phyloP scores from a whole-genome alignment of 2,329 filamentous ascomycete genomes.

The Sphaerostilbella broomeana region DNA sequence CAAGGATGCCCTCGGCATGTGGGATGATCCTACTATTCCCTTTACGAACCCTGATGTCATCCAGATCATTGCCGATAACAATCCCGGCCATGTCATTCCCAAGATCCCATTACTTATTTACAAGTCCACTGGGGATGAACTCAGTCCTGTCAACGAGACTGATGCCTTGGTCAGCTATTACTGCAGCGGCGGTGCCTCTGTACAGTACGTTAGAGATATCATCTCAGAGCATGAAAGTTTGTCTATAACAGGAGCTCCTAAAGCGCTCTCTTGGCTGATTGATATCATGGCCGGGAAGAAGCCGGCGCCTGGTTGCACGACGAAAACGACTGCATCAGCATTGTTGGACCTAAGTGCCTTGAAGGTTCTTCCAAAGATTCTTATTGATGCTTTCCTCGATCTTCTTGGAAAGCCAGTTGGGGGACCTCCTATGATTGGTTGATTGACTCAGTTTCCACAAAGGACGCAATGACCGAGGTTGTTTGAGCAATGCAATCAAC shows the following conservation, averaged over 20 bases:
- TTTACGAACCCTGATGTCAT: conserved; percentile 18
- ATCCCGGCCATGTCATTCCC: conserved; percentile 33
- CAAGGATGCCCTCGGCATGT: conserved; percentile 35
- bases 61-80: conserved; percentile 23
- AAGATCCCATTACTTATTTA: conserved; percentile 44
- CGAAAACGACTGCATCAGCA: conserved; percentile 10
- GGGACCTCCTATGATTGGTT: conserved; percentile 8
- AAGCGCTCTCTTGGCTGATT: conserved; percentile 16
- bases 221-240: conserved; percentile 32
- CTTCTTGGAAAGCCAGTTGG: conserved; percentile 12
- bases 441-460: too few species aligned
- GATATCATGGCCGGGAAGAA: conserved; percentile 11
- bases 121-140: conserved; percentile 41
- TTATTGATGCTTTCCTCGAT: conserved; percentile 14
- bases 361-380: conserved; percentile 12
- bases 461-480: too few species aligned
- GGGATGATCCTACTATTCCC: conserved; percentile 29
- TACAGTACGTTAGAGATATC: conserved; percentile 38
- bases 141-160: conserved; percentile 37
- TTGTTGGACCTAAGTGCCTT: conserved; percentile 14
- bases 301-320: conserved; percentile 1
- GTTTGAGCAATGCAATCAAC: too few species aligned
- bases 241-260: conserved; percentile 13
- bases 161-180: conserved; percentile 36
- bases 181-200: conserved; percentile 34